phyloP scores from a whole-genome alignment of 495 filamentous ascomycete species.

The Evernia prunastri region DNA sequence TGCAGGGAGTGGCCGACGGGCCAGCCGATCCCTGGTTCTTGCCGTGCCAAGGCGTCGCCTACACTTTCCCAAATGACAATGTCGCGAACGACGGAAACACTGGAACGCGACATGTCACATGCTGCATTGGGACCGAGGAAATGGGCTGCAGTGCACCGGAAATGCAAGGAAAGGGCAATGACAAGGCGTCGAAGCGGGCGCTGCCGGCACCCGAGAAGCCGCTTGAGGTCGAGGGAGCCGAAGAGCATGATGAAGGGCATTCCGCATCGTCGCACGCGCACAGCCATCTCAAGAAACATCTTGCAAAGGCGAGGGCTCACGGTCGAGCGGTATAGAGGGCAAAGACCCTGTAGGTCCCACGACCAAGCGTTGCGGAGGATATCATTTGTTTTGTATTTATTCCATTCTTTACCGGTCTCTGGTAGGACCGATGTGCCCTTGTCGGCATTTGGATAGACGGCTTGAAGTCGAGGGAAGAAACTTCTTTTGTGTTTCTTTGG shows the following conservation, averaged over 20 bases:
- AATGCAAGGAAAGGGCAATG: conserved; percentile 14
- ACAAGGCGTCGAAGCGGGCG: conserved; percentile 9
- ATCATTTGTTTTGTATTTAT: conserved; percentile 4
- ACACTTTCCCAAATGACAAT: conserved; percentile 30
- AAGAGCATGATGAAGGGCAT: neutral
- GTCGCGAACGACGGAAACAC: conserved; percentile 24
- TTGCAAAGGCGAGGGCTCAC: conserved; percentile 4
- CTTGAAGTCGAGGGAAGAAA: neutral
- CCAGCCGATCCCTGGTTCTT: conserved; percentile 26
- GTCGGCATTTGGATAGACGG: neutral
- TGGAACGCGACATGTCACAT: conserved; percentile 18
- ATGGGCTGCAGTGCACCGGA: conserved; percentile 17
- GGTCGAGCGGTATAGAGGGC: conserved; percentile 2
- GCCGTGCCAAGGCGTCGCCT: conserved; percentile 29
- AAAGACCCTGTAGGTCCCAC: neutral
- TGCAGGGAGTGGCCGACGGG: conserved; percentile 14
- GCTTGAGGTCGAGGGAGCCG: neutral
- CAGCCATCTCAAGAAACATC: conserved; percentile 9
- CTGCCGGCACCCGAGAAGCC: neutral
- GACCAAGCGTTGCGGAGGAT: neutral
- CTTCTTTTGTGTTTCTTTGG: neutral
- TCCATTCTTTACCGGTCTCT: neutral
- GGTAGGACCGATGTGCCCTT: neutral
- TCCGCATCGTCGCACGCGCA: neutral
- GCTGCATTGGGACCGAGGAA: conserved; percentile 31